Evolutionary conservation across 257 asterid genomes (phyloP).

Genomic region (Solanum neorickii): DNA sequence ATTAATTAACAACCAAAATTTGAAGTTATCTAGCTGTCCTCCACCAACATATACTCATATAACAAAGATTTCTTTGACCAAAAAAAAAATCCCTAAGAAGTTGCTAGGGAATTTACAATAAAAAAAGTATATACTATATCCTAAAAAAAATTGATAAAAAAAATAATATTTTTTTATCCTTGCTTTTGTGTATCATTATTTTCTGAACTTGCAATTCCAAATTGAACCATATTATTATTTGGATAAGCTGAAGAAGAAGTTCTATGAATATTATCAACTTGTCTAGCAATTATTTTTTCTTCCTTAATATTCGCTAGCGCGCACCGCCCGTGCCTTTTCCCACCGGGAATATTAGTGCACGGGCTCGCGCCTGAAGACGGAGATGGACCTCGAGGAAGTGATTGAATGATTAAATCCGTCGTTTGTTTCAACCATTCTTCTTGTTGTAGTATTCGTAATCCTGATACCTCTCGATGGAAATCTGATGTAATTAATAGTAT

Average conservation of each 20-base stretch:
- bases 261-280: not conserved
- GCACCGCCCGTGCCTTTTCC: constrained; percentile 31
- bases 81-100: not conserved
- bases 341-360: constrained; percentile 49
- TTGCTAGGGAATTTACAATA: not conserved
- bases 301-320: constrained; percentile 13
- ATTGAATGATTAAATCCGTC: constrained; percentile 11
- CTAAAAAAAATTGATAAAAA: not conserved
- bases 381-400: constrained; percentile 39
- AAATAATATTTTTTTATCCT: not conserved
- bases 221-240: not conserved
- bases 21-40: not conserved
- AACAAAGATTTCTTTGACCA: not conserved
- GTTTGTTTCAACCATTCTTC: constrained; percentile 12
- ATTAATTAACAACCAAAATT: not conserved
- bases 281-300: not conserved
- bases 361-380: constrained; percentile 26
- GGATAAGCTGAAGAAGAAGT: not conserved
- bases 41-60: not conserved
- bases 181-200: not conserved
- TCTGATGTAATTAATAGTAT: not conserved
- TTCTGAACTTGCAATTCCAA: not conserved
- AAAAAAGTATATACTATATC: not conserved
- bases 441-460: constrained; percentile 13
- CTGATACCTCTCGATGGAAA: not conserved